Percentiles rank a stretch among this genome's conserved stretches.
phyloP scores from a whole-genome alignment of 352 stramenopile species.

The Albugo candida region DNA sequence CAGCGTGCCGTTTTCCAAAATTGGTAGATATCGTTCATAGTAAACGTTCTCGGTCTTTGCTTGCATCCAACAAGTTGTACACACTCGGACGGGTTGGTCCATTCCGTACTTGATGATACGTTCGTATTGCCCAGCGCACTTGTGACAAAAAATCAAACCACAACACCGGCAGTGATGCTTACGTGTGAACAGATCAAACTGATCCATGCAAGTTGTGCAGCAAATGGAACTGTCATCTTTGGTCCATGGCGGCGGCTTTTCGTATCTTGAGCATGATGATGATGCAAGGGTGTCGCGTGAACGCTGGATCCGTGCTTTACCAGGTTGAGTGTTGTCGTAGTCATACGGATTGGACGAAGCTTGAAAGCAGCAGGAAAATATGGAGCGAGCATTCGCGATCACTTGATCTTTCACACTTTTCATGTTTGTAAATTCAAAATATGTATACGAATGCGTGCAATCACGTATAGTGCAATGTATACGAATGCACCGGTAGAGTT shows the following conservation, averaged over 20 bases:
- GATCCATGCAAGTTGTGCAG: slow-evolving; percentile 22
- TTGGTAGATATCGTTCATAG: slow-evolving; percentile 35
- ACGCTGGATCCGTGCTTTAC: no score
- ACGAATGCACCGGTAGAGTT: no score
- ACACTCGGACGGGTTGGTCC: slow-evolving; percentile 35
- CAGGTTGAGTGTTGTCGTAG: no score
- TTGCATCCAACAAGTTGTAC: slow-evolving; percentile 17
- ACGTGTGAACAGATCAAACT: slow-evolving; percentile 43
- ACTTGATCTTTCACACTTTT: no score
- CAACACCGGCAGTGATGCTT: slow-evolving; percentile 49
- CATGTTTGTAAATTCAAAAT: no score
- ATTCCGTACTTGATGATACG: slow-evolving; percentile 48
- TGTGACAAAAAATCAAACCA: slow-evolving; percentile 32
- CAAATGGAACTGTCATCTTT: slow-evolving; percentile 28
- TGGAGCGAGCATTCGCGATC: no score
- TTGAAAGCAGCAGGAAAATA: no score
- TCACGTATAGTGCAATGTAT: no score
- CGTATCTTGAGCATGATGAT: no score
- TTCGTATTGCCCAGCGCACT: slow-evolving; percentile 23
- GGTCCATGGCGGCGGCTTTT: slow-evolving; percentile 33
- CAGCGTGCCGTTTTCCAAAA: slow-evolving; percentile 33
- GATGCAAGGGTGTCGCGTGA: no score
- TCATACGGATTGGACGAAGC: no score
- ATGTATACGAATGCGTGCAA: no score
- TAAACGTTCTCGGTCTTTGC: slow-evolving; percentile 37